Percentiles rank a stretch among this genome's conserved stretches.
Conservation (phyloP, 2,329 filamentous ascomycete genomes). For the Pezicula carpinea region DNA sequence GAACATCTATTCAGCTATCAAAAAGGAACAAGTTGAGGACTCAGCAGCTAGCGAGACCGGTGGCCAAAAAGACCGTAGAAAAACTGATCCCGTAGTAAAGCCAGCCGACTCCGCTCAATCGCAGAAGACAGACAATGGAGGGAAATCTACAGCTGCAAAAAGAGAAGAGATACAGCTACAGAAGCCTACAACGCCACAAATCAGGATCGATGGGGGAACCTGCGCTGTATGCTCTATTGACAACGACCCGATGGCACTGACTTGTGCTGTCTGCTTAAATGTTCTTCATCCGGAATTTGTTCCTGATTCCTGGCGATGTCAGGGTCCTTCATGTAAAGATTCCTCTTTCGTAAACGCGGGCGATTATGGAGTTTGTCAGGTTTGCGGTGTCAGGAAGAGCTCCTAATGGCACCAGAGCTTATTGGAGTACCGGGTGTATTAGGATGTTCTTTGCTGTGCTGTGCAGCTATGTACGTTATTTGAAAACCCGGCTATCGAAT, state of each 20-base stretch:
- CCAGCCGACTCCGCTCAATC: too few relatives aligned
- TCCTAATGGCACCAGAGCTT: neutral
- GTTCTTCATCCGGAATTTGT: conserved; percentile 55
- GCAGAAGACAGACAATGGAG: neutral
- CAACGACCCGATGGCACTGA: conserved; percentile 50
- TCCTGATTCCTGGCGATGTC: conserved; percentile 60
- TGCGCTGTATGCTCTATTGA: conserved; percentile 61
- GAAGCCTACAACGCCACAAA: neutral
- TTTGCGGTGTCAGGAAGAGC: conserved; percentile 48
- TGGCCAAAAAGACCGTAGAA: neutral
- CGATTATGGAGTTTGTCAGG: conserved; percentile 65
- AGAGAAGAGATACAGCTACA: neutral
- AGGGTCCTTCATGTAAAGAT: conserved; percentile 47
- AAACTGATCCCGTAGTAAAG: neutral
- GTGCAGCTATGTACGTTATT: too few relatives aligned
- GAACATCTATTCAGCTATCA: neutral
- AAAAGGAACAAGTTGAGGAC: neutral
- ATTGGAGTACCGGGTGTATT: conserved; percentile 3
- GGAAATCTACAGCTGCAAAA: neutral
- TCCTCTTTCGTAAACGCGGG: conserved; percentile 62
- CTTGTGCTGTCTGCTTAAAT: conserved; percentile 66
- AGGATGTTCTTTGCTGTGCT: conserved; percentile 1
- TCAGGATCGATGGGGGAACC: conserved; percentile 33
- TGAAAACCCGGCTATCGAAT: too few relatives aligned
- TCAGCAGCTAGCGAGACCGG: neutral